phyloP scores from a whole-genome alignment of 2,329 filamentous ascomycete species.

The Xylaria hypoxylon region DNA sequence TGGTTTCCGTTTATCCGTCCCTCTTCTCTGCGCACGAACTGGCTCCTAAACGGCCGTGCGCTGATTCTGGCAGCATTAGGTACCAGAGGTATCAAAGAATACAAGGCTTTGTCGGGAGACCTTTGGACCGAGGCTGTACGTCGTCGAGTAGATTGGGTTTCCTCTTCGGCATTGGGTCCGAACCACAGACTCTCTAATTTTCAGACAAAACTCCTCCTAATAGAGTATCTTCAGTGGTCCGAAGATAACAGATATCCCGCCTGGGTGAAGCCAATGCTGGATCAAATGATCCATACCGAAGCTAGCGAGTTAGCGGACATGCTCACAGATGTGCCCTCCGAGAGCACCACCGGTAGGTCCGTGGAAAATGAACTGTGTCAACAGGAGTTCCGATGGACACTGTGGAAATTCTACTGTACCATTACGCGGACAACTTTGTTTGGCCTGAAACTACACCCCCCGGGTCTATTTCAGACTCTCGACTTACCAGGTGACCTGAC shows the following conservation, averaged over 20 bases:
- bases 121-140: constrained; percentile 23
- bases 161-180: neutral
- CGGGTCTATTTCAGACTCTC: constrained; percentile 26
- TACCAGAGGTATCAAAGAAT: constrained; percentile 28
- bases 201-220: constrained; percentile 25
- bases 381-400: constrained; percentile 28
- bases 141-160: neutral
- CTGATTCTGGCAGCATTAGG: constrained; percentile 30
- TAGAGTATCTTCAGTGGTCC: constrained; percentile 31
- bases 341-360: neutral
- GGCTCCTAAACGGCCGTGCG: constrained; percentile 30
- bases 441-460: constrained; percentile 20
- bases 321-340: neutral
- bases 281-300: constrained; percentile 18
- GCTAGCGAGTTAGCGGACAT: neutral
- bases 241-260: neutral
- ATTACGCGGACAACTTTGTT: constrained; percentile 24
- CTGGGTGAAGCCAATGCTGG: constrained; percentile 20
- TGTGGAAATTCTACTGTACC: constrained; percentile 33
- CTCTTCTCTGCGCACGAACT: constrained; percentile 22
- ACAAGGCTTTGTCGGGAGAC: constrained; percentile 18
- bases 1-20: constrained; percentile 30
- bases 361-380: constrained; percentile 19
- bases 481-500: constrained; percentile 25
- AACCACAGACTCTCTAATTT: constrained; percentile 13